Conservation (phyloP, 306 rosid species). For the Canavalia ensiformis region DNA sequence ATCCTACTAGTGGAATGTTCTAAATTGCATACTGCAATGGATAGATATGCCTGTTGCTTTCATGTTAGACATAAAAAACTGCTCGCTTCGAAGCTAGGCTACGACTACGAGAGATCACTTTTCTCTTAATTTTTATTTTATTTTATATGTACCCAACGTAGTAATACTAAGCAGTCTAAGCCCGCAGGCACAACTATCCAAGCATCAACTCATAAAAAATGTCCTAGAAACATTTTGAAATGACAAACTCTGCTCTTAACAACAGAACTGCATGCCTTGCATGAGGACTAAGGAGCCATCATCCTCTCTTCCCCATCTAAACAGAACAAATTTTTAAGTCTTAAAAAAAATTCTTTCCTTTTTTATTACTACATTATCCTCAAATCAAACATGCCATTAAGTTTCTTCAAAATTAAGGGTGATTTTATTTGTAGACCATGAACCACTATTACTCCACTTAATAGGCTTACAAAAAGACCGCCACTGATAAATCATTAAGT, state of each 20-base stretch:
- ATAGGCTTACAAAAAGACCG: not conserved
- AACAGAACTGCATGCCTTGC: not conserved
- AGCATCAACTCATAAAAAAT: not conserved
- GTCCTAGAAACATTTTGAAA: constrained; percentile 8
- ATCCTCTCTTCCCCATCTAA: not conserved
- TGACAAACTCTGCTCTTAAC: not conserved
- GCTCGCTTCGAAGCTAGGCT: constrained; percentile 3
- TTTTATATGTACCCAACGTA: not conserved
- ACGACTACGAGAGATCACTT: not conserved
- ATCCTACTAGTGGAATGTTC: constrained; percentile 42
- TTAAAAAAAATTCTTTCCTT: not conserved
- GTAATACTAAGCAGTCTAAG: constrained; percentile 7
- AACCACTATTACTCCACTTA: not conserved
- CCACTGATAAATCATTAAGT: not conserved
- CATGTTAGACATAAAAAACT: constrained; percentile 36
- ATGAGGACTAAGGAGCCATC: not conserved
- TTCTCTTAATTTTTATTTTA: not conserved
- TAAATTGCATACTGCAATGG: constrained; percentile 14
- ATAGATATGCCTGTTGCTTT: constrained; percentile 29
- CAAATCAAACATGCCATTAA: constrained; percentile 4
- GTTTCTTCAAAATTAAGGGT: not conserved
- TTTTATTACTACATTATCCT: not conserved
- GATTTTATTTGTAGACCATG: not conserved
- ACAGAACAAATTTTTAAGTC: not conserved
- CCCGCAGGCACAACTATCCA: not conserved